Evolutionary conservation across 2,329 filamentous ascomycete species (phyloP), one percentile per base, ranked within the genome.

Genomic region (Rhynchosporium graminicola): DNA sequence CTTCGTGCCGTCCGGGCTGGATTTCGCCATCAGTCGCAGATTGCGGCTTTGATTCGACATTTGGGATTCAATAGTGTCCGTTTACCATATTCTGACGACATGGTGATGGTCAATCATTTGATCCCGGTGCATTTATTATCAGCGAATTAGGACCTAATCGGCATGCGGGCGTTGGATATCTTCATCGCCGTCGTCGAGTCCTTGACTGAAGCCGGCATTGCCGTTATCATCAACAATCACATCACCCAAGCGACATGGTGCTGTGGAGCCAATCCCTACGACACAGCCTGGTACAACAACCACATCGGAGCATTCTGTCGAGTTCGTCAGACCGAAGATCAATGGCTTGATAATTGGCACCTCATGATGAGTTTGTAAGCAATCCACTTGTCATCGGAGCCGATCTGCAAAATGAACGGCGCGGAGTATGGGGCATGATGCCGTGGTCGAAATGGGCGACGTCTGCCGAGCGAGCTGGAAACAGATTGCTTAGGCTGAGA

Each of bases 51-150:
- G 15, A 87, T 90, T 72, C 80, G 82, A 59, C 72, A 73, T 9
- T 77, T 90, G 60, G 87, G 87, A 13, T 90, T 90, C 79, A 90
- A 90, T 76, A 88, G 86, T 70, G 87, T 90, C 52, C 80, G 87
- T 2, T 75, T 90, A 52, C 87, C 60, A 2, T 90, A 90, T 75
- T 81, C 85, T 20, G 87, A 90, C 74, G 87, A 90, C 76, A 79
- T 89, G 76, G 86, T 90, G 57, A 79, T 81, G 38, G 71, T 76
- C 28, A 46, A 46, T 26, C 43, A 20, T 3, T 46, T 46, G 9
- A 46, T 46, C n/a, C 2, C 15, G 9, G 43, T 77, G 3, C 74
- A 80, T 50, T 75, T 83, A 7, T 75, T 89, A 47, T 73, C 77
- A 7, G 84, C 84, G 8, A 89, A 89, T 69, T 78, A 80, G 50